Evolutionary conservation across 768 basidiomycete genomes (phyloP).

Genomic region (Mycena kentingensis): DNA sequence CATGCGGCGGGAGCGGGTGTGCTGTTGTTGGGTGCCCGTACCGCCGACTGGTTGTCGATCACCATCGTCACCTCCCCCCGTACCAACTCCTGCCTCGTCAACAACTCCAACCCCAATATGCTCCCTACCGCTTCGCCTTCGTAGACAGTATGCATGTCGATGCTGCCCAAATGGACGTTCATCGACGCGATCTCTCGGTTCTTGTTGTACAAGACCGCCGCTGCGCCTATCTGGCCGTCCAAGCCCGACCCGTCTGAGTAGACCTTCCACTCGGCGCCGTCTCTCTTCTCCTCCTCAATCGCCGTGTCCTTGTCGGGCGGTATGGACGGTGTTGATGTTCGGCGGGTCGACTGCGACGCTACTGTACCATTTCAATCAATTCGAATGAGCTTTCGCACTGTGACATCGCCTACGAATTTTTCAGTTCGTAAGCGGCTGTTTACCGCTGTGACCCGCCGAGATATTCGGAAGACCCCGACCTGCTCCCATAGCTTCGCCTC

Average conservation of each 20-base stretch:
- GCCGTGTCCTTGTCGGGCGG: conserved; percentile 6
- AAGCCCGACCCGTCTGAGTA: conserved; percentile 27
- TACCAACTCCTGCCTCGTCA: neutral
- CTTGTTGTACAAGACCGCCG: conserved; percentile 19
- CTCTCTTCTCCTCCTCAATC: neutral
- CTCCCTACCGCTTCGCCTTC: conserved; percentile 28
- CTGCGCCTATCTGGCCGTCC: conserved; percentile 23
- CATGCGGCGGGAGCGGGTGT: conserved; percentile 1
- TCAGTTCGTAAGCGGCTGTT: too few relatives aligned
- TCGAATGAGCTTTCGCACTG: too few relatives aligned
- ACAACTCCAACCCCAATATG: conserved; percentile 15
- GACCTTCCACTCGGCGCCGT: neutral
- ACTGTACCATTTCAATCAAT: too few relatives aligned
- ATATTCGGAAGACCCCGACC: too few relatives aligned
- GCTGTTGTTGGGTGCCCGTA: neutral
- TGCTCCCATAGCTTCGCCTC: too few relatives aligned
- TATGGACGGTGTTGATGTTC: neutral
- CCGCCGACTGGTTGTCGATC: conserved; percentile 27
- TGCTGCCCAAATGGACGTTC: conserved; percentile 9
- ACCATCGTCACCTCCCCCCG: neutral
- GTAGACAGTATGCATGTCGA: conserved; percentile 25
- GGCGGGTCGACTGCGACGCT: neutral
- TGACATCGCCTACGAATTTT: too few relatives aligned
- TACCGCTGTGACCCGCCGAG: too few relatives aligned
- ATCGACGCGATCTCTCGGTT: neutral